phyloP scores from a whole-genome alignment of 306 rosid genomes.

The Citrullus mucosospermus region DNA sequence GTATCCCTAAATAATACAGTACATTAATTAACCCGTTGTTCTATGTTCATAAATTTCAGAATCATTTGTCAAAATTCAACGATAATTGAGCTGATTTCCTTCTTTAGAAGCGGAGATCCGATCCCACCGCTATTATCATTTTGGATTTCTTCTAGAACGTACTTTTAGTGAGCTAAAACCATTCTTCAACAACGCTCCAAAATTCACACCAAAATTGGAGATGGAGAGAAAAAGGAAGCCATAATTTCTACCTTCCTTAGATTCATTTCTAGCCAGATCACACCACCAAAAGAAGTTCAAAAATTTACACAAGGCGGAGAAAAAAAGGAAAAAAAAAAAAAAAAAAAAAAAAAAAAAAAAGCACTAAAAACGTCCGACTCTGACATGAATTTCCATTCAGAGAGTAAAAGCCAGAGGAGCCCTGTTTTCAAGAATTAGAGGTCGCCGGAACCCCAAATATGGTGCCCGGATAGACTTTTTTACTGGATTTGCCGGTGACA shows the following conservation, averaged over 20 bases:
- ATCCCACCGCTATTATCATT: neutral
- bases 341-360: neutral
- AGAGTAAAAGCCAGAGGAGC: neutral
- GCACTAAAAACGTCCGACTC: neutral
- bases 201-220: neutral
- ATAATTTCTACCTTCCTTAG: neutral
- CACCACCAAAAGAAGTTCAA: neutral
- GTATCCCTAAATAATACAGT: too few species aligned
- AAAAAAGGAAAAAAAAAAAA: too few species aligned
- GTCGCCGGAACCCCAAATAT: neutral
- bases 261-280: neutral
- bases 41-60: neutral
- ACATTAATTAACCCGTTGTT: too few species aligned
- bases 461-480: conserved; percentile 1
- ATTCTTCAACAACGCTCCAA: neutral
- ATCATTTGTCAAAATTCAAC: neutral
- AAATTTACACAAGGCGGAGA: neutral
- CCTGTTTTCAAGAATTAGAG: neutral
- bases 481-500: neutral
- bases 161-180: neutral
- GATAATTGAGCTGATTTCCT: too few species aligned
- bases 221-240: neutral
- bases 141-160: neutral
- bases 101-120: too few species aligned
- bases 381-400: neutral